Evolutionary conservation across 2,329 filamentous ascomycete species (phyloP).

Genomic region (Fusarium mundagurra): DNA sequence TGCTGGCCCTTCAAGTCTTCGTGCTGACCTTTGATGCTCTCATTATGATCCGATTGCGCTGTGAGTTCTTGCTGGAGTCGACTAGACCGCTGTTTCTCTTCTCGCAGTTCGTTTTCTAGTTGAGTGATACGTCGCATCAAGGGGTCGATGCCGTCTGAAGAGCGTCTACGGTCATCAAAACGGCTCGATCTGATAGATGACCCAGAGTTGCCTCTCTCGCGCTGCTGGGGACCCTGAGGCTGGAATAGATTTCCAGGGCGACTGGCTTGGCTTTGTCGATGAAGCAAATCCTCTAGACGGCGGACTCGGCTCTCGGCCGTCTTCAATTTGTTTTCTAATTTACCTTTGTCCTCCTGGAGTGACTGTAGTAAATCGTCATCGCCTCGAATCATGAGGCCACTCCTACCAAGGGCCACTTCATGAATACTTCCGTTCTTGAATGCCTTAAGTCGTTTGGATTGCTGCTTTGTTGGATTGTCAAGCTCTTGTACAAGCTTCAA

Average conservation of each 20-base stretch:
- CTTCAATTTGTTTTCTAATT: constrained; percentile 77
- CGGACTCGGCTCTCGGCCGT: constrained; percentile 91
- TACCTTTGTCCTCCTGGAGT: constrained; percentile 84
- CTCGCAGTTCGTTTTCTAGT: constrained; percentile 81
- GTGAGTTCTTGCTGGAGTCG: constrained; percentile 76
- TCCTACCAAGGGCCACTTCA: constrained; percentile 87
- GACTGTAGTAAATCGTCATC: constrained; percentile 82
- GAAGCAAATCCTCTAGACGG: constrained; percentile 89
- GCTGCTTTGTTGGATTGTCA: constrained; percentile 83
- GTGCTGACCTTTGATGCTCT: constrained; percentile 68
- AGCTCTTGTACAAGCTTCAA: constrained; percentile 81
- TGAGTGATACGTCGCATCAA: constrained; percentile 62
- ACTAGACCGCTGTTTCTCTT: constrained; percentile 75
- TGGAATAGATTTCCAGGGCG: constrained; percentile 68
- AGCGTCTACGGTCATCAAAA: constrained; percentile 56
- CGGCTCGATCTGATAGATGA: constrained; percentile 59
- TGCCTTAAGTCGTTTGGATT: constrained; percentile 85
- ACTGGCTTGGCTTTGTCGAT: constrained; percentile 76
- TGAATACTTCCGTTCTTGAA: constrained; percentile 98
- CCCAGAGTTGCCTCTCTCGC: constrained; percentile 60
- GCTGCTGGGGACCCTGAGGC: constrained; percentile 55
- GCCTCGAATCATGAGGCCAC: constrained; percentile 84
- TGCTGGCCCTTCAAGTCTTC: constrained; percentile 62
- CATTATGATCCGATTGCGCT: constrained; percentile 64
- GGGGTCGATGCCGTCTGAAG: constrained; percentile 58